Evolutionary conservation across 805 yeast genomes (phyloP), one percentile per base, ranked within the genome.

Genomic region (Myxozyma melibiosi): DNA sequence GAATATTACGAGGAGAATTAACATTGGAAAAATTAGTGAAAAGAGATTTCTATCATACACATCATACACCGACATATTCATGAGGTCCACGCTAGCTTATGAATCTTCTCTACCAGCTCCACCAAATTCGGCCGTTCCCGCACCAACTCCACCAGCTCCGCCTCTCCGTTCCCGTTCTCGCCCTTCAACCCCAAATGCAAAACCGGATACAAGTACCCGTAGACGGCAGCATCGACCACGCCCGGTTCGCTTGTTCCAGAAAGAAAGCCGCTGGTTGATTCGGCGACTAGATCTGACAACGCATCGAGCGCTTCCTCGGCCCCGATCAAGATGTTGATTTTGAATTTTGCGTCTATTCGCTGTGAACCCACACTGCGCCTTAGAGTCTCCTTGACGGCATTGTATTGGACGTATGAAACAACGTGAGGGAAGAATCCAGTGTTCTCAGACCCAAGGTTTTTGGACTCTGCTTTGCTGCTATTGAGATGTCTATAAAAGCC

Each of bases 291-390:
- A 13, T 28, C 51, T 9, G 38, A 49, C 14, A 58, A 16, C 7
- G 63, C 63, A 25, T 58, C 57, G n/a, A 58, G 50, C 1, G 63
- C 63, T 27, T 55, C 60, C 16, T 49, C 56, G n/a, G 58, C 58
- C 9, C 42, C 40, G n/a, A 43, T 40, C 9, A 51, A 16, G 8
- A 56, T 34, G 4, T 31, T 16, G 7, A 8, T 24, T 41, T 55
- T 34, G 31, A 35, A 28, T 5, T 31, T 31, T 24, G 41, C 33
- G 27, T 22, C 28, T 22, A 33, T 22, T 2, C 22, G 13, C 11
- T 27, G 3, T 4, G 33, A 24, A 5, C 47, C 51, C 7, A 37
- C 24, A 24, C 45, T 43, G 20, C 40, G 37, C 13, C 38, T 9
- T 30, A 34, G 33, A 1, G 39, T 18, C 16, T 18, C 48, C 14